Evolutionary conservation across 345 rosid species (phyloP).

Genomic region (Moringa oleifera): DNA sequence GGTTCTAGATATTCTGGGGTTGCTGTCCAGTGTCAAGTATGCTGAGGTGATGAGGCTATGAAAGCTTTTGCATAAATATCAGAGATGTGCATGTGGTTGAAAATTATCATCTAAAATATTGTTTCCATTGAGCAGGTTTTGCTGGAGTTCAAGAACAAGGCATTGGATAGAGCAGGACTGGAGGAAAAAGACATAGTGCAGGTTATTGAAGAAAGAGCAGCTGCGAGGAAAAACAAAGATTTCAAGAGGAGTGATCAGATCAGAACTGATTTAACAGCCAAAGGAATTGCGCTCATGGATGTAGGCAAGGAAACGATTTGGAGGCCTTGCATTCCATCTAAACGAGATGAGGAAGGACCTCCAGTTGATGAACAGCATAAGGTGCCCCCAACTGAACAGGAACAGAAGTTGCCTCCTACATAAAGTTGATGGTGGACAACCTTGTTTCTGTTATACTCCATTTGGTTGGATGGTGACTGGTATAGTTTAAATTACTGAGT

Average conservation of each 20-base stretch:
- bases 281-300: conserved; percentile 90
- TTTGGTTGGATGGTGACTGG: too few relatives aligned
- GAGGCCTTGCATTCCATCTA: conserved; percentile 67
- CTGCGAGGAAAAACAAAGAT: conserved; percentile 61
- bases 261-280: conserved; percentile 49
- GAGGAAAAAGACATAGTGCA: conserved; percentile 43
- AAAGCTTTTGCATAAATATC: not conserved
- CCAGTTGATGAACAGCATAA: not conserved
- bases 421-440: not conserved
- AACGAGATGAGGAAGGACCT: not conserved
- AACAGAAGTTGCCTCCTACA: not conserved
- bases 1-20: conserved; percentile 60
- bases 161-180: conserved; percentile 58
- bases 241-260: conserved; percentile 64
- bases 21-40: conserved; percentile 46
- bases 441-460: too few relatives aligned
- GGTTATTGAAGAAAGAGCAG: conserved; percentile 53
- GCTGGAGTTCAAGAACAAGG: conserved; percentile 57
- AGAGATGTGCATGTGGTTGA: not conserved
- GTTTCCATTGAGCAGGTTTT: conserved; percentile 32
- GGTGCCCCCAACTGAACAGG: not conserved
- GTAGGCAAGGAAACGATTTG: conserved; percentile 65
- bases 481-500: too few relatives aligned
- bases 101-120: not conserved
- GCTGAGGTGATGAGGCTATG: conserved; percentile 35